Evolutionary conservation across 495 filamentous ascomycete species (phyloP).

Genomic region (Podospora appendiculata): DNA sequence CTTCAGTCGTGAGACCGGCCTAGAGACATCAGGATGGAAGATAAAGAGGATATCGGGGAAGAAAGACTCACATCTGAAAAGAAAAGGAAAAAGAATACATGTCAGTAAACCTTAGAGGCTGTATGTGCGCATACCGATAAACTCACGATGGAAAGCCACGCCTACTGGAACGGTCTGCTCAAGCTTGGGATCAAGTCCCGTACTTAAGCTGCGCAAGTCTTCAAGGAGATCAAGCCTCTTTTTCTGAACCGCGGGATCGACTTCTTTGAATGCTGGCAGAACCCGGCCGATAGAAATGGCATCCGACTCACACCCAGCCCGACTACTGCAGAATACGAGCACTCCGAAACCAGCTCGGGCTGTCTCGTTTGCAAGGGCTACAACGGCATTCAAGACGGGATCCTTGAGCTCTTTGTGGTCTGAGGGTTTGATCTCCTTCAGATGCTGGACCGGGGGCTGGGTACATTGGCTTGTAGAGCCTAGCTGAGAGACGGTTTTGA

Average conservation of each 20-base stretch:
- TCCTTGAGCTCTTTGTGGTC: conserved; percentile 53
- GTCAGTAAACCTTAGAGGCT: too few relatives aligned
- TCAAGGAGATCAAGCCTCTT: conserved; percentile 58
- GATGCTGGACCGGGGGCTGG: conserved; percentile 16
- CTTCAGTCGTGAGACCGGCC: conserved; percentile 71
- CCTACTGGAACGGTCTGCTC: conserved; percentile 57
- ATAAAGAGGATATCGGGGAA: too few relatives aligned
- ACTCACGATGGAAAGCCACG: conserved; percentile 66
- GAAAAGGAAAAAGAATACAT: too few relatives aligned
- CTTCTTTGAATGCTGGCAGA: conserved; percentile 39
- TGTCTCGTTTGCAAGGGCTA: conserved; percentile 61
- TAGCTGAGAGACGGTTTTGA: conserved; percentile 52
- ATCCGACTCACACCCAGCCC: conserved; percentile 55
- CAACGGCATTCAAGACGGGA: conserved; percentile 58
- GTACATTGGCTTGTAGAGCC: conserved; percentile 28
- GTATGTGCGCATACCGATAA: too few relatives aligned
- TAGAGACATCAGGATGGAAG: too few relatives aligned
- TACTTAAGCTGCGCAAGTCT: conserved; percentile 57
- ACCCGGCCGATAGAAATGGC: conserved; percentile 57
- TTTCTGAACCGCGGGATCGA: conserved; percentile 42
- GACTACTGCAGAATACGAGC: conserved; percentile 69
- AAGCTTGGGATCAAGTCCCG: conserved; percentile 60
- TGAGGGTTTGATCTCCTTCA: conserved; percentile 47
- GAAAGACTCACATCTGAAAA: too few relatives aligned
- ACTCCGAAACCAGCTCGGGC: conserved; percentile 60